These are phyloP conservation scores for Halophytophthora polymorphica DNA, from an alignment of 352 stramenopile genomes.

Conservation along the genomic window DNA sequence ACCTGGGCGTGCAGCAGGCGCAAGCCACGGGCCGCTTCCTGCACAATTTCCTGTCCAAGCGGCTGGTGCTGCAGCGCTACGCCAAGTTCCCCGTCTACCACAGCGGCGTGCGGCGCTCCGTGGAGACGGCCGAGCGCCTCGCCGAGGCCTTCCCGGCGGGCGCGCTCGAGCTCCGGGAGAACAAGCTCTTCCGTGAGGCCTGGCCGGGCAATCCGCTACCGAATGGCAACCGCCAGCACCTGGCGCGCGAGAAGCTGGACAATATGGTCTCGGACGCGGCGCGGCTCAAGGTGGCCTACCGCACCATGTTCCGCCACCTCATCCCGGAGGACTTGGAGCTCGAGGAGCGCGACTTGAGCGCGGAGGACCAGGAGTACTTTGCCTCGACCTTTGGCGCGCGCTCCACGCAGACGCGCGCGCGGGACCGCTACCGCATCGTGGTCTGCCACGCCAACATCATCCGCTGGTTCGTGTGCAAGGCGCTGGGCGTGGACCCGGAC, in stretches of 20 bases:
- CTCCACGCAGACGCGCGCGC: slow-evolving; percentile 39
- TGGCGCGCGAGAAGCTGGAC: slow-evolving; percentile 65
- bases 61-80: slow-evolving; percentile 55
- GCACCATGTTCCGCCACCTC: slow-evolving; percentile 65
- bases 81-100: slow-evolving; percentile 58
- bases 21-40: slow-evolving; percentile 47
- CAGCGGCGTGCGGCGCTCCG: slow-evolving; percentile 45
- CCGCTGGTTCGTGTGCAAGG: slow-evolving; percentile 67
- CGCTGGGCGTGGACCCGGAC: slow-evolving; percentile 58
- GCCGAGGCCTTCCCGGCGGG: slow-evolving; percentile 33
- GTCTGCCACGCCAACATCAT: slow-evolving; percentile 76
- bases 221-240: slow-evolving; percentile 57
- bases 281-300: slow-evolving; percentile 59
- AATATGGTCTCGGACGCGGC: slow-evolving; percentile 72
- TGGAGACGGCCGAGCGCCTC: slow-evolving; percentile 52
- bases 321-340: slow-evolving; percentile 58
- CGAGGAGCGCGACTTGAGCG: slow-evolving; percentile 43
- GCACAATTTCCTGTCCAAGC: slow-evolving; percentile 39
- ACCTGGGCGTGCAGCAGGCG: slow-evolving; percentile 48
- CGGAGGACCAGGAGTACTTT: slow-evolving; percentile 66
- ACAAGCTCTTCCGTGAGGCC: slow-evolving; percentile 66
- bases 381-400: slow-evolving; percentile 43
- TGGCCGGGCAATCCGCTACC: slow-evolving; percentile 67
- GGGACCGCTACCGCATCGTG: slow-evolving; percentile 54
- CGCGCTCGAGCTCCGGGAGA: slow-evolving; percentile 45